Conservation (phyloP, 306 rosid genomes). For the Pyrus betulifolia region DNA sequence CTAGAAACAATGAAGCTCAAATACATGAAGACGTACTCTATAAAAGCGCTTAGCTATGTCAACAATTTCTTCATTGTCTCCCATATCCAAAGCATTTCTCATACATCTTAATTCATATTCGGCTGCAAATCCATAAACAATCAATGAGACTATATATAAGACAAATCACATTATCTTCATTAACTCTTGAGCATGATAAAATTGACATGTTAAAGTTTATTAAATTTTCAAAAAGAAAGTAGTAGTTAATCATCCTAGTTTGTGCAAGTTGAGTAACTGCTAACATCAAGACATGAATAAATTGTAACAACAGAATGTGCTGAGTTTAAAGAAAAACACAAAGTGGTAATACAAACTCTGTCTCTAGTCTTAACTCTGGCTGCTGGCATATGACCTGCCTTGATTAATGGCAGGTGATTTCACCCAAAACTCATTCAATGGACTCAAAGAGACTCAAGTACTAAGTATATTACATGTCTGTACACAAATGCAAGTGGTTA, state of each 20-base stretch:
- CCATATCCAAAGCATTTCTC: conserved; percentile 38
- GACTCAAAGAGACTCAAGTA: background rate
- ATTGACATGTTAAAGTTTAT: background rate
- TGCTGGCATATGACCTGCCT: background rate
- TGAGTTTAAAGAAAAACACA: background rate
- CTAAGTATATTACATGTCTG: background rate
- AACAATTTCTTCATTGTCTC: conserved; percentile 26
- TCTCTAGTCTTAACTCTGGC: background rate
- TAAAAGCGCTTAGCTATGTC: conserved; percentile 39
- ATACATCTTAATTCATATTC: conserved; percentile 30
- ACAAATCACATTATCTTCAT: background rate
- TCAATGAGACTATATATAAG: background rate
- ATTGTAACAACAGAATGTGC: background rate
- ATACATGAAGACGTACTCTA: conserved; percentile 27
- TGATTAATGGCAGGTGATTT: background rate
- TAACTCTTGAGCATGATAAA: background rate
- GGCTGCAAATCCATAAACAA: conserved; percentile 21
- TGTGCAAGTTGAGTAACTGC: background rate
- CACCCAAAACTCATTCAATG: background rate
- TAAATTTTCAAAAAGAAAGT: background rate
- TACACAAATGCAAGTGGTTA: background rate
- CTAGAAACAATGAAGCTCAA: background rate
- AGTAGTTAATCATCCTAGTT: background rate
- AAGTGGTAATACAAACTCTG: background rate
- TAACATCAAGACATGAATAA: background rate